Evolutionary conservation across 208 protist genomes (phyloP).

Genomic region (Zelonia costaricensis): DNA sequence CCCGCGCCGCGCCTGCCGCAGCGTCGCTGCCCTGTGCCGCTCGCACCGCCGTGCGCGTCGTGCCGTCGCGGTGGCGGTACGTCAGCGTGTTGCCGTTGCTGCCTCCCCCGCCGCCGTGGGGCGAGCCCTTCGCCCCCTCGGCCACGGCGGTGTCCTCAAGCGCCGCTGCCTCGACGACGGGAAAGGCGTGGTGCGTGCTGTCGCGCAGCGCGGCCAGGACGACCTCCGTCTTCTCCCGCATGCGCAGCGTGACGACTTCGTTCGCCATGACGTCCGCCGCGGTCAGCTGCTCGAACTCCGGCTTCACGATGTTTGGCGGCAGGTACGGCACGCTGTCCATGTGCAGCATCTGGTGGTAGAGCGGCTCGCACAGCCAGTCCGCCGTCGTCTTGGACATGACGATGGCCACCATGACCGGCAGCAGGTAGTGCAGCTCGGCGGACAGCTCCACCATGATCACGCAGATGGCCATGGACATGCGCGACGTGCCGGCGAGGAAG

Average conservation of each 20-base stretch:
- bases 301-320: slow-evolving; percentile 45
- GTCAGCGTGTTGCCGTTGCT: not conserved
- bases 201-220: slow-evolving; percentile 67
- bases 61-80: not conserved
- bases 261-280: slow-evolving; percentile 90
- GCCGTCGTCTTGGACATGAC: slow-evolving; percentile 92
- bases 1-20: not conserved
- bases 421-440: slow-evolving; percentile 91
- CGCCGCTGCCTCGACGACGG: slow-evolving; percentile 61
- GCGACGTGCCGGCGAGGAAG: slow-evolving; percentile 91
- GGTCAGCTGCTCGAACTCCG: slow-evolving; percentile 87
- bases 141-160: not conserved
- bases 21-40: no score
- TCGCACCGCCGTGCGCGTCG: not conserved
- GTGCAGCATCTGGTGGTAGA: slow-evolving; percentile 93
- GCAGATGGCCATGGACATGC: slow-evolving; percentile 93
- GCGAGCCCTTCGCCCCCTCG: not conserved
- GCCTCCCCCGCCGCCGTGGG: not conserved
- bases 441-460: slow-evolving; percentile 96
- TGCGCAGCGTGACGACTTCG: slow-evolving; percentile 71
- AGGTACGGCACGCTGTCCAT: slow-evolving; percentile 91
- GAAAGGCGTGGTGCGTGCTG: slow-evolving; percentile 93
- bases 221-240: slow-evolving; percentile 68
- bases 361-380: slow-evolving; percentile 84
- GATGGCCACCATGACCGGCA: slow-evolving; percentile 94